A percentile compares a stretch with the other conserved stretches of the same genome.
Conservation (phyloP, 1,139 yeast genomes). For the Yamadazyma membranifaciens region DNA sequence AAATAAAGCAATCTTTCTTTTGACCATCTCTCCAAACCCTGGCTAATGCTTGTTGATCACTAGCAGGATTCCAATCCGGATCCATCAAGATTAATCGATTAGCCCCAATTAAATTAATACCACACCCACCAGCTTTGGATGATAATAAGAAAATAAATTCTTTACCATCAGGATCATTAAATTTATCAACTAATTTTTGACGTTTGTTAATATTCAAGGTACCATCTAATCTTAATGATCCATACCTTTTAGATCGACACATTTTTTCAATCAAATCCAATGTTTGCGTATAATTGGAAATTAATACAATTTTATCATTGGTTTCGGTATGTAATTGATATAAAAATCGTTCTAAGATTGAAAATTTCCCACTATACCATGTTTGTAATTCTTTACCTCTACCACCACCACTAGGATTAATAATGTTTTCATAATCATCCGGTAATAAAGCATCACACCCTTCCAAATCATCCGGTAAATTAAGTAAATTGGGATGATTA, state of each 20-base stretch:
- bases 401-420: conserved; percentile 21
- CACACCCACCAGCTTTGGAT: conserved; percentile 99
- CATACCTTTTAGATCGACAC: conserved; percentile 76
- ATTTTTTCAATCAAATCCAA: conserved; percentile 83
- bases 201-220: conserved; percentile 89
- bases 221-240: conserved; percentile 86
- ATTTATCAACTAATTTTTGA: conserved; percentile 86
- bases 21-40: conserved; percentile 99
- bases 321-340: conserved; percentile 75
- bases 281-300: conserved; percentile 93
- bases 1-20: conserved; percentile 92
- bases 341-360: conserved; percentile 70
- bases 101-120: conserved; percentile 95
- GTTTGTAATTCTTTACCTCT: conserved; percentile 58
- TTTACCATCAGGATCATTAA: conserved; percentile 85
- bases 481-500: conserved; percentile 85
- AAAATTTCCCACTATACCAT: conserved; percentile 62
- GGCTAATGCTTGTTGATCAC: conserved; percentile 97
- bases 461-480: conserved; percentile 72
- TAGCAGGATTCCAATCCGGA: conserved; percentile 99
- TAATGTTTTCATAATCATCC: conserved; percentile 55
- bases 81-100: conserved; percentile 84
- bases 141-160: conserved; percentile 88
- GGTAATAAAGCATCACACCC: conserved; percentile 71
- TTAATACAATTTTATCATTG: conserved; percentile 89